These are phyloP conservation scores for Leishmania amazonensis DNA, from an alignment of 208 protist genomes.

Conservation along the genomic window DNA sequence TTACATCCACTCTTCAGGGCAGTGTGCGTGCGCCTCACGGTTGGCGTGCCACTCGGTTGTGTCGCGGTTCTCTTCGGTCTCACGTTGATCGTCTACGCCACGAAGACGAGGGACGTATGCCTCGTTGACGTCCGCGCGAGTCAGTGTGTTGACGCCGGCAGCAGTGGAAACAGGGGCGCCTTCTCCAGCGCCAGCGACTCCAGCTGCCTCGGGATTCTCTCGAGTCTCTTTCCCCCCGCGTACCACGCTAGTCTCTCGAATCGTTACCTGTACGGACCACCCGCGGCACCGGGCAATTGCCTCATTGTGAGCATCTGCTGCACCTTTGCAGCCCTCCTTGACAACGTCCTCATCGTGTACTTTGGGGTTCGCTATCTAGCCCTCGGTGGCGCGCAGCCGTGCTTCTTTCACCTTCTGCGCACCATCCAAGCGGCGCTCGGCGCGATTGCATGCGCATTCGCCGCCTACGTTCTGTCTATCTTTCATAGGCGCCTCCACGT, in stretches of 20 bases:
- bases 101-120: conserved; percentile 28
- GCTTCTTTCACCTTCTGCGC: conserved; percentile 59
- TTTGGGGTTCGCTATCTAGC: conserved; percentile 62
- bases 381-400: conserved; percentile 34
- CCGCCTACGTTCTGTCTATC: conserved; percentile 50
- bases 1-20: conserved; percentile 37
- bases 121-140: conserved; percentile 13
- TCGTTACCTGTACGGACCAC: conserved; percentile 37
- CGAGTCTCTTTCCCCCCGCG: not conserved
- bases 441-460: conserved; percentile 44
- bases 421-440: conserved; percentile 42
- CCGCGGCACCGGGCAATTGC: conserved; percentile 35
- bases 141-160: conserved; percentile 18
- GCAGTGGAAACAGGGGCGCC: not conserved
- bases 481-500: conserved; percentile 21
- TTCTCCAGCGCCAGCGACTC: conserved; percentile 3
- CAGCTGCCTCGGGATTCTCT: not conserved
- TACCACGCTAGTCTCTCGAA: conserved; percentile 14
- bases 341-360: conserved; percentile 44
- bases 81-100: conserved; percentile 45
- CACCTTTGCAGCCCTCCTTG: conserved; percentile 40
- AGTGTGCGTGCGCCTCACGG: conserved; percentile 35
- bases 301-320: conserved; percentile 53
- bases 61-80: conserved; percentile 43
- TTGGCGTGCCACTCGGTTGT: conserved; percentile 44